A percentile compares a stretch with the other conserved stretches of the same genome.
phyloP scores from a whole-genome alignment of 495 filamentous ascomycete species.

The Cudoniella acicularis region DNA sequence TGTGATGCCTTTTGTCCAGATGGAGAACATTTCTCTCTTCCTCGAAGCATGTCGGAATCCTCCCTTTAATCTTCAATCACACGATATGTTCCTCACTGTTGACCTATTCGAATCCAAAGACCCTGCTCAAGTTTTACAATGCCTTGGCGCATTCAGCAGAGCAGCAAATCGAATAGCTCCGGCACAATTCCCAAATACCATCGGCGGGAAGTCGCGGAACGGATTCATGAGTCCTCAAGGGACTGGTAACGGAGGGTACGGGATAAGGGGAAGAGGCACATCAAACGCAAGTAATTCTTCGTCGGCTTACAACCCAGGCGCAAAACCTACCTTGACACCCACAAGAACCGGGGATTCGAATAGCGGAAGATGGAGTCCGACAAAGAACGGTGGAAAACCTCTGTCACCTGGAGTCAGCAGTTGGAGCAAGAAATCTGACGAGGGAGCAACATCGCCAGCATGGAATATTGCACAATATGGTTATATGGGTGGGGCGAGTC shows the following conservation, averaged over 20 bases:
- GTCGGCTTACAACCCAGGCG: conserved; percentile 37
- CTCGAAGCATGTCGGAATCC: conserved; percentile 78
- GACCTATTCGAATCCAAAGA: conserved; percentile 97
- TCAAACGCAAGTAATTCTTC: conserved; percentile 67
- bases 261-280: conserved; percentile 52
- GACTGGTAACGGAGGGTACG: conserved; percentile 42
- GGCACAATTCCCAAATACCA: conserved; percentile 61
- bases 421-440: conserved; percentile 85
- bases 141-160: conserved; percentile 85
- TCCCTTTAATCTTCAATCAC: conserved; percentile 82
- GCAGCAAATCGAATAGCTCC: conserved; percentile 78
- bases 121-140: conserved; percentile 93
- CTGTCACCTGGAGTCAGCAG: conserved; percentile 57
- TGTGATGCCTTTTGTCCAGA: conserved; percentile 94
- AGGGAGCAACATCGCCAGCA: conserved; percentile 76
- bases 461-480: conserved; percentile 99
- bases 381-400: conserved; percentile 43
- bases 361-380: conserved; percentile 58
- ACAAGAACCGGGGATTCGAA: conserved; percentile 44
- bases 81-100: conserved; percentile 96
- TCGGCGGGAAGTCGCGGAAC: conserved; percentile 64
- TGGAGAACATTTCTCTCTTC: conserved; percentile 99
- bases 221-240: conserved; percentile 63
- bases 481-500: conserved; percentile 96
- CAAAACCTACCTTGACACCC: conserved; percentile 36